Evolutionary conservation across 805 yeast species (phyloP), one percentile per base, ranked within the genome.

Genomic region (Starmera dryadoides): DNA sequence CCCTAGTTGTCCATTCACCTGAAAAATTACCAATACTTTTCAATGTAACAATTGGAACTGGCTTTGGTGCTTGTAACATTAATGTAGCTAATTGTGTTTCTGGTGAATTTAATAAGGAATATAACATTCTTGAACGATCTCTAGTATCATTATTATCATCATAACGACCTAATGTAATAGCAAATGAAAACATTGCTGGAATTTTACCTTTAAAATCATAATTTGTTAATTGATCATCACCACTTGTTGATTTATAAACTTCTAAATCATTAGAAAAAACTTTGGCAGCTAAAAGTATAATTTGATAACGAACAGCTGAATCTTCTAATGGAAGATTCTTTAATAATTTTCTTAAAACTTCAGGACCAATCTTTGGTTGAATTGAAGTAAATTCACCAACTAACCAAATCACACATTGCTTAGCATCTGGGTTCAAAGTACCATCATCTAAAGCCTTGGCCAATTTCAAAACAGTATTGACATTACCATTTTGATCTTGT

Each of bases 381-480:
- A 62, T 50, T 14, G 55, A 58, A 0, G 81, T 69, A 54, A 80
- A 81, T 53, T 93, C 97, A 4, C 98, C 96, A 38, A 91, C 73
- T 9, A 91, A 68, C 98, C 98, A 93, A 6, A 91, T 70, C 10
- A 89, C 79, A 35, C 91, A 83, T 1, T 95, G 87, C 47, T 79
- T 76, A 0, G 98, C 94, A 15, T 63, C 59, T 32, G 64, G 63
- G 3, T 58, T 54, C 18, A 68, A 42, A 8, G 52, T 39, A 8
- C 44, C 46, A 5, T 46, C 45, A 11, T 52, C 52, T 8, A 69
- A 42, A 2, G 68, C 45, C 12, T 48, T 47, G 1, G 73, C 63
- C 15, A 86, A 62, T 38, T 72, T 70, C 23, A 76, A 67, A 12
- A 83, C 71, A 2, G 81, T 73, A 25, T 69, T 68, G 25, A 76